Conservation (phyloP, 495 filamentous ascomycete genomes). For the Podospora sp. region DNA sequence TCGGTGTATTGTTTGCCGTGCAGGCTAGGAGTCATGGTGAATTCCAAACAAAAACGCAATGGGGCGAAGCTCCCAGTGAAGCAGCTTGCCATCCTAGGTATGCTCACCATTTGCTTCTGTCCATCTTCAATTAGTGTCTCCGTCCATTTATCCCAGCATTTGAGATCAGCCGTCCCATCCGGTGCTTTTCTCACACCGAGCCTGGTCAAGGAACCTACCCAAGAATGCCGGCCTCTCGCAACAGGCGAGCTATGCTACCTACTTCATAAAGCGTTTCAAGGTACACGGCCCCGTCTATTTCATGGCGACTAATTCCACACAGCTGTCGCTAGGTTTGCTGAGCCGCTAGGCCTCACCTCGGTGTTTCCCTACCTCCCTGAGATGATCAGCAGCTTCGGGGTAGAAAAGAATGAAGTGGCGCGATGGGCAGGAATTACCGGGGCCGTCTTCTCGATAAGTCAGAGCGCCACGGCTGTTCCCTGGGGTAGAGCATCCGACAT, state of each 20-base stretch:
- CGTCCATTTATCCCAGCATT: constrained; percentile 5
- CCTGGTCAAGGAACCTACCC: no score
- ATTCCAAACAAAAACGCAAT: constrained; percentile 25
- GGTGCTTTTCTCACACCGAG: no score
- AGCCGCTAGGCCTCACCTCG: constrained; percentile 80
- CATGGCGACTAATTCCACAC: constrained; percentile 8
- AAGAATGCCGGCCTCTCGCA: no score
- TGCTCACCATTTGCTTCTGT: constrained; percentile 35
- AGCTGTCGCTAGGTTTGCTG: constrained; percentile 82
- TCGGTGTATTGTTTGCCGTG: constrained; percentile 7
- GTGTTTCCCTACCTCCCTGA: constrained; percentile 90
- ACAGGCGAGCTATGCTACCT: no score
- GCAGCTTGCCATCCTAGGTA: constrained; percentile 66
- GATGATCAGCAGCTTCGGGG: constrained; percentile 79
- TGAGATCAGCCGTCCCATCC: no score
- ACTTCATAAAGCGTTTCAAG: no score
- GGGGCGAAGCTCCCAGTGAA: constrained; percentile 48
- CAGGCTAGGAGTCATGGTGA: constrained; percentile 35
- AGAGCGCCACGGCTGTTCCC: constrained; percentile 70
- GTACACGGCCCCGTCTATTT: no score
- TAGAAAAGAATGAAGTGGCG: constrained; percentile 71
- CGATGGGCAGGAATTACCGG: constrained; percentile 75
- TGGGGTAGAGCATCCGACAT: constrained; percentile 81
- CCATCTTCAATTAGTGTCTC: constrained; percentile 12
- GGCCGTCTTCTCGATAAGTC: constrained; percentile 71